Percentiles rank a stretch among this genome's conserved stretches.
Conservation (phyloP, 768 basidiomycete genomes). For the Mycena latifolia region DNA sequence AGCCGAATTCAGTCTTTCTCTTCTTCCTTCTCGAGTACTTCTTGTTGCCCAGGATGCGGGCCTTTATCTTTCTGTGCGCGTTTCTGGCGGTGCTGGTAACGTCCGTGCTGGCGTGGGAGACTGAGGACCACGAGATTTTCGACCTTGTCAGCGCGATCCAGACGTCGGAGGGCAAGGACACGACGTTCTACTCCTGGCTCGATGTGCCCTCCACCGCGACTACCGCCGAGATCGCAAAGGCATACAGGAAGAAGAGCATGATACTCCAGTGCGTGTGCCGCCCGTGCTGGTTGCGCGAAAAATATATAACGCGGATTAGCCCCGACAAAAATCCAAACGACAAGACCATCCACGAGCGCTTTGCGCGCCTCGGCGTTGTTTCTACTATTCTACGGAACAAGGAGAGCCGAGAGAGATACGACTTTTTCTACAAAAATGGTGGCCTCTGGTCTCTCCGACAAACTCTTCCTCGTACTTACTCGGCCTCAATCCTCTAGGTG, state of each 20-base stretch:
- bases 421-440: conserved; percentile 97
- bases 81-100: conserved; percentile 64
- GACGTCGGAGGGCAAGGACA: conserved; percentile 89
- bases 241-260: conserved; percentile 93
- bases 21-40: conserved; percentile 54
- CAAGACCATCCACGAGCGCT: conserved; percentile 87
- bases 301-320: conserved; percentile 56
- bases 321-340: conserved; percentile 96
- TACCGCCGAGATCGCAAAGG: conserved; percentile 83
- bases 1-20: background rate
- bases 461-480: too few relatives aligned
- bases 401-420: conserved; percentile 86
- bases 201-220: conserved; percentile 82
- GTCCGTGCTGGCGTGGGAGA: conserved; percentile 76
- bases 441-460: background rate
- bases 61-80: conserved; percentile 18
- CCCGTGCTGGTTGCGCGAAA: background rate
- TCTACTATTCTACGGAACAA: conserved; percentile 81
- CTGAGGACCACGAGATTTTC: conserved; percentile 97
- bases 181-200: conserved; percentile 97
- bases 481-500: conserved; percentile 41
- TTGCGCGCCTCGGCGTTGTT: conserved; percentile 92
- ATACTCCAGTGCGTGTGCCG: conserved; percentile 80
- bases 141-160: conserved; percentile 90
- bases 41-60: conserved; percentile 43